A percentile compares a stretch with the other conserved stretches of the same genome.
phyloP scores from a whole-genome alignment of 257 asterid species.

The Solanum lycopersicoides region DNA sequence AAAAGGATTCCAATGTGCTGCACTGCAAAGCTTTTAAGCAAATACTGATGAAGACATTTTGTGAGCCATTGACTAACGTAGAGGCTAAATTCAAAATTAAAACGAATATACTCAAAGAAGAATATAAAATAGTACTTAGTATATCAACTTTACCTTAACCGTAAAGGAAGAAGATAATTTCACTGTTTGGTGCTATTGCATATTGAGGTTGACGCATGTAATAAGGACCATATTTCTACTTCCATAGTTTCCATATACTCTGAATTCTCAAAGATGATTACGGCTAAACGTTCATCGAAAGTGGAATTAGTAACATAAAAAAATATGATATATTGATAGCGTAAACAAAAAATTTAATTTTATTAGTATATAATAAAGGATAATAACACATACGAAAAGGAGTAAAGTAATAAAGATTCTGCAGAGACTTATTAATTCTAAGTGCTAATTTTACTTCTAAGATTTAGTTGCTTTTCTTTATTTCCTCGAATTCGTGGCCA shows the following conservation, averaged over 20 bases:
- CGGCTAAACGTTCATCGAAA: background rate
- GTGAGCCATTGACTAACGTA: slow-evolving; percentile 1
- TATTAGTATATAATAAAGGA: background rate
- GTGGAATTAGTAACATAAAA: background rate
- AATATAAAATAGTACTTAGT: background rate
- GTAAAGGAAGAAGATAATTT: background rate
- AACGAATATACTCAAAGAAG: background rate
- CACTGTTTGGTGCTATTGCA: background rate
- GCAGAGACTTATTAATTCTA: background rate
- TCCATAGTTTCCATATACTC: background rate
- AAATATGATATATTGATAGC: background rate
- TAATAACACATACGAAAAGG: background rate
- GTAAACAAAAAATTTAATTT: background rate
- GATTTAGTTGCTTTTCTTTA: background rate
- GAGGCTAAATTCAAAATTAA: slow-evolving; percentile 1
- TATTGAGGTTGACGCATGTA: background rate
- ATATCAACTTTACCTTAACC: slow-evolving; percentile 1
- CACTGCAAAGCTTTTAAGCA: background rate
- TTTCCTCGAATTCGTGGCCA: background rate
- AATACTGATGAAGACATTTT: background rate
- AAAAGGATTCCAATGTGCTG: background rate
- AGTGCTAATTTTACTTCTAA: background rate
- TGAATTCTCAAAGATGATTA: background rate
- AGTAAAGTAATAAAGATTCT: background rate
- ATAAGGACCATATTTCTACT: background rate